Percentiles rank a stretch among this genome's conserved stretches.
Conservation (phyloP, 2,329 filamentous ascomycete species). For the Saccharata proteae region DNA sequence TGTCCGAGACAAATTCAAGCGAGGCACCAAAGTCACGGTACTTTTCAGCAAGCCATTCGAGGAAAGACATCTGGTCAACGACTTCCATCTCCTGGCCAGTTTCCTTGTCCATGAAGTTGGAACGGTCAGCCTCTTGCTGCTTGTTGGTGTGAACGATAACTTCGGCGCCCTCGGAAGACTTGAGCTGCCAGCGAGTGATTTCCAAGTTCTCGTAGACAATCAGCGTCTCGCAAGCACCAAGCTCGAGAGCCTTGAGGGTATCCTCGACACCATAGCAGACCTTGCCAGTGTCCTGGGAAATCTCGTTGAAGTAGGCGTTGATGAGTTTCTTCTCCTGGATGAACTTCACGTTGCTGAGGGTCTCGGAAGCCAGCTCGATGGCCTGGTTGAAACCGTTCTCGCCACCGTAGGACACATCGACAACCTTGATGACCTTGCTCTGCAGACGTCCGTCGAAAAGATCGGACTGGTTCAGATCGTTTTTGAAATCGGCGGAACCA, state of each 20-base stretch:
- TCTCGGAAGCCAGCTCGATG: conserved; percentile 90
- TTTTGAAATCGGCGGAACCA: conserved; percentile 98
- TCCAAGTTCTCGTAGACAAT: conserved; percentile 98
- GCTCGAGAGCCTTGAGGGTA: conserved; percentile 89
- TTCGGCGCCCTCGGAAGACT: conserved; percentile 61
- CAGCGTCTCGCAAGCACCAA: conserved; percentile 84
- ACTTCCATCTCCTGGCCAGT: conserved; percentile 98
- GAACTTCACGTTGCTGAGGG: conserved; percentile 97
- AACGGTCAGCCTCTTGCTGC: conserved; percentile 64
- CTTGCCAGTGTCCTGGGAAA: conserved; percentile 92
- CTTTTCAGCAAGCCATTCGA: conserved; percentile 98
- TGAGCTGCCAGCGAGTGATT: conserved; percentile 81
- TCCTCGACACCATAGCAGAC: conserved; percentile 98
- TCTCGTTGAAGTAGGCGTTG: conserved; percentile 97
- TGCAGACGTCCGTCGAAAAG: conserved; percentile 89
- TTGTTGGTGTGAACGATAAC: conserved; percentile 81
- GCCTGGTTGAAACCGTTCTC: conserved; percentile 99
- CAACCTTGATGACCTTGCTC: conserved; percentile 96
- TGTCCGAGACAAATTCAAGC: conserved; percentile 94
- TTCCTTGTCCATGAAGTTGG: conserved; percentile 87
- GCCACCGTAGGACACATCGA: conserved; percentile 96
- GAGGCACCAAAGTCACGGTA: conserved; percentile 96
- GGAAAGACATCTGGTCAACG: conserved; percentile 73
- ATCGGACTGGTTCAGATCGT: conserved; percentile 93
- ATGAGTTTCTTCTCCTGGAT: conserved; percentile 99